phyloP scores from a whole-genome alignment of 2,329 filamentous ascomycete species.

The Grosmannia serpens region DNA sequence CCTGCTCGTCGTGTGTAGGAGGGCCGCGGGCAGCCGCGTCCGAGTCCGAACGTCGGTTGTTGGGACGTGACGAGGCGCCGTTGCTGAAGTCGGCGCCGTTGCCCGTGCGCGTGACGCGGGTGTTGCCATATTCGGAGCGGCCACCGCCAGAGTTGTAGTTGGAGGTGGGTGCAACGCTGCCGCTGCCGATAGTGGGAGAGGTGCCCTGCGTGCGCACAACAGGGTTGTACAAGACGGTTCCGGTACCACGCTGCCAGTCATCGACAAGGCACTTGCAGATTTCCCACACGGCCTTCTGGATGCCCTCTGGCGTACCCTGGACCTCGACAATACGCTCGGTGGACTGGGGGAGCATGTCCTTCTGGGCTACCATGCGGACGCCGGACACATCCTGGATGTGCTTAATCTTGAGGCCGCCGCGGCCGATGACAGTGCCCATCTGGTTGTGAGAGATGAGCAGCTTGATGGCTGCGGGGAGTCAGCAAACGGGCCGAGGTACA shows the following conservation, averaged over 20 bases:
- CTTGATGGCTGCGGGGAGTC: slow-evolving; percentile 61
- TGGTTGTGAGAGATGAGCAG: slow-evolving; percentile 98
- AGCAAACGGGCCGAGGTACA: background rate
- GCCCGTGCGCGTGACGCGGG: slow-evolving; percentile 84
- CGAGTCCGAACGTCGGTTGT: slow-evolving; percentile 70
- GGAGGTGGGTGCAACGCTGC: slow-evolving; percentile 23
- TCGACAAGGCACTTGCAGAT: slow-evolving; percentile 98
- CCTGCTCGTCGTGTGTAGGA: slow-evolving; percentile 86
- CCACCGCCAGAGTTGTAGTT: slow-evolving; percentile 25
- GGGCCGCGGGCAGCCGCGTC: slow-evolving; percentile 71
- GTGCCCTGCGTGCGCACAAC: slow-evolving; percentile 73
- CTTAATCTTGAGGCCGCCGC: slow-evolving; percentile 96
- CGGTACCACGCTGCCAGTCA: slow-evolving; percentile 93
- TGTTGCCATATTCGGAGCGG: slow-evolving; percentile 45
- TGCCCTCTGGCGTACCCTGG: slow-evolving; percentile 86
- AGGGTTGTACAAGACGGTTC: slow-evolving; percentile 95
- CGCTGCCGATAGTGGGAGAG: slow-evolving; percentile 33
- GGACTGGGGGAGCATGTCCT: slow-evolving; percentile 98
- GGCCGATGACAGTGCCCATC: slow-evolving; percentile 98
- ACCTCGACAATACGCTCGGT: slow-evolving; percentile 97
- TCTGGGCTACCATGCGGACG: slow-evolving; percentile 98
- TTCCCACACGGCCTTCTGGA: slow-evolving; percentile 95
- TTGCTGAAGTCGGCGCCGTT: slow-evolving; percentile 98
- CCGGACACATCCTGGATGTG: slow-evolving; percentile 95
- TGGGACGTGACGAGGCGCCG: slow-evolving; percentile 48